Evolutionary conservation across 805 yeast species (phyloP).

Genomic region (Novakomyces olei): DNA sequence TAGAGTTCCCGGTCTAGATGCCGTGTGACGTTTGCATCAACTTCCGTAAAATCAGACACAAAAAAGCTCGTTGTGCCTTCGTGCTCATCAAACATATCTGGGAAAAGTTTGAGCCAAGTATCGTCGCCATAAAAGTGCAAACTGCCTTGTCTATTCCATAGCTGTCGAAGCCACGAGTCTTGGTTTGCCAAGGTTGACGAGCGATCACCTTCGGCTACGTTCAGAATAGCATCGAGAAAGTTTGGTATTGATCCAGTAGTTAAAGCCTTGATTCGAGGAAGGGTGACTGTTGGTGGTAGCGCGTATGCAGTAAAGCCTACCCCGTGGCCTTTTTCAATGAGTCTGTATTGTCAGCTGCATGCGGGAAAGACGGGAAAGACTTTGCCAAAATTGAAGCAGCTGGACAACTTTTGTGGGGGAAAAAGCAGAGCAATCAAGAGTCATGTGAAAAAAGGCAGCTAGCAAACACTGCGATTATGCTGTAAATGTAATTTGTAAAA

Average conservation of each 20-base stretch:
- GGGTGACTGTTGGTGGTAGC: constrained; percentile 93
- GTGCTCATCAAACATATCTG: constrained; percentile 33
- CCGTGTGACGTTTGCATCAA: constrained; percentile 78
- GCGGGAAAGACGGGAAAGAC: too few species aligned
- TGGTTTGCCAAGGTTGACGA: constrained; percentile 44
- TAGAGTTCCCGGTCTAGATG: too few species aligned
- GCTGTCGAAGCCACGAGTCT: constrained; percentile 71
- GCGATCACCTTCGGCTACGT: constrained; percentile 71
- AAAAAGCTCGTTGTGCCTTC: constrained; percentile 91
- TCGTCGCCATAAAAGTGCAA: constrained; percentile 77
- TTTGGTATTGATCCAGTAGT: constrained; percentile 88
- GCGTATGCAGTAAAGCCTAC: constrained; percentile 79
- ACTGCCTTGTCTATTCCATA: too few species aligned
- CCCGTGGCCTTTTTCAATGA: constrained; percentile 46
- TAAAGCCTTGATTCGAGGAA: constrained; percentile 69
- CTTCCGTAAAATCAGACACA: constrained; percentile 87
- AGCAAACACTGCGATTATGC: too few species aligned
- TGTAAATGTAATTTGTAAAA: too few species aligned
- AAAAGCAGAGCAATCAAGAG: too few species aligned
- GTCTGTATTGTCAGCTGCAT: constrained; percentile 26
- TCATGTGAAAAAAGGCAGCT: too few species aligned
- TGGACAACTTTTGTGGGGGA: too few species aligned
- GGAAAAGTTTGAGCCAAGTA: constrained; percentile 87
- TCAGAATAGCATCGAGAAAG: constrained; percentile 78
- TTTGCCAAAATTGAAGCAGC: too few species aligned